Conservation (phyloP, 75 land plant species). For the Adiantum capillusveneris region DNA sequence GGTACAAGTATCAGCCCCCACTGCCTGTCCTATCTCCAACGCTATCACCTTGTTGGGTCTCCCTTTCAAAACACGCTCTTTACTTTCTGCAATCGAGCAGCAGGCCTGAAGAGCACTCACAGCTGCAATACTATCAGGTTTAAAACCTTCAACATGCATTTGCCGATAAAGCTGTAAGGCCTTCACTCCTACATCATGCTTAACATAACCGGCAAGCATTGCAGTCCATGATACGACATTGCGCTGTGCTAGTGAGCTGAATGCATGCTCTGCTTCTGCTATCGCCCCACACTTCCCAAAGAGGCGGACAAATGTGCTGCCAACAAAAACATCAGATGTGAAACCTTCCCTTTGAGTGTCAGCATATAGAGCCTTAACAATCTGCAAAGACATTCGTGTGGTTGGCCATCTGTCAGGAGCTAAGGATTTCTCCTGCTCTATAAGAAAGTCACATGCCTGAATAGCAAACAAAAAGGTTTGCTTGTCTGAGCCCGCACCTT, state of each 20-base stretch:
- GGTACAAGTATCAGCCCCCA: background rate
- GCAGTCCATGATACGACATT: constrained; percentile 27
- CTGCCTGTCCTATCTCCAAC: constrained; percentile 3
- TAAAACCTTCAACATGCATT: constrained; percentile 4
- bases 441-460: constrained; percentile 11
- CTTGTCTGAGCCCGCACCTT: constrained; percentile 3
- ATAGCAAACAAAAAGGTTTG: constrained; percentile 25
- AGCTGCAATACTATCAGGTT: background rate
- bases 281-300: constrained; percentile 21
- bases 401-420: background rate
- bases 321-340: constrained; percentile 7
- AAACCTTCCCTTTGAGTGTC: constrained; percentile 10
- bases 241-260: constrained; percentile 10
- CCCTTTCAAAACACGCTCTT: background rate
- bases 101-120: constrained; percentile 3
- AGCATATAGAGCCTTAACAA: constrained; percentile 13
- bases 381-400: background rate
- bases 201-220: constrained; percentile 17
- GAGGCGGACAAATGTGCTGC: constrained; percentile 19
- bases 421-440: background rate
- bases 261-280: constrained; percentile 20
- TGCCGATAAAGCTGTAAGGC: constrained; percentile 9
- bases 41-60: constrained; percentile 2
- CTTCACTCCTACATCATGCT: constrained; percentile 8
- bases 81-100: background rate